Conservation (phyloP, 306 rosid species). For the Cucurbita pepo region DNA sequence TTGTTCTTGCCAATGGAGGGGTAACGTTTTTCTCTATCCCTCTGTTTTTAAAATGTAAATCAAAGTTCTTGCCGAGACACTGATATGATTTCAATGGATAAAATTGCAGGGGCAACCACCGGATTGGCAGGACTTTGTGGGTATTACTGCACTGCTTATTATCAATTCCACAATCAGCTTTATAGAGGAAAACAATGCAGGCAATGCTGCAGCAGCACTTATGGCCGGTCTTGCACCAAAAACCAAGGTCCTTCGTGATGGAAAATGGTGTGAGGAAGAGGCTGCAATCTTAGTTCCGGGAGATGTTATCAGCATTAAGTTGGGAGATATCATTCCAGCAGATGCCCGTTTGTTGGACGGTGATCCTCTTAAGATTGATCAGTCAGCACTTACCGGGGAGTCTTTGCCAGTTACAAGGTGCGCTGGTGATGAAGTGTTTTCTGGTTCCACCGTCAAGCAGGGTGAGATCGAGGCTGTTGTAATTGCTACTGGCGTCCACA, state of each 20-base stretch:
- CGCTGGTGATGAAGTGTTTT: conserved; percentile 64
- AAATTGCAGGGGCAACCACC: conserved; percentile 58
- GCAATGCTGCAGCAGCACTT: conserved; percentile 87
- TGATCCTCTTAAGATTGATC: conserved; percentile 71
- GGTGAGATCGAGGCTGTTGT: conserved; percentile 90
- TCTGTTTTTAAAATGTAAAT: neutral
- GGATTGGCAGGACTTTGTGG: conserved; percentile 82
- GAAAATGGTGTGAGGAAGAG: conserved; percentile 72
- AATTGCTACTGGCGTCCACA: conserved; percentile 85
- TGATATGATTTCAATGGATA: neutral
- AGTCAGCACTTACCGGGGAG: conserved; percentile 83
- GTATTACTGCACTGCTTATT: conserved; percentile 40
- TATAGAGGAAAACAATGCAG: conserved; percentile 86
- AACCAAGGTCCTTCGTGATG: conserved; percentile 82
- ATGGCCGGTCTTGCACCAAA: conserved; percentile 98
- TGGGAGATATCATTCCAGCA: conserved; percentile 80
- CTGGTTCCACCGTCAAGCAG: conserved; percentile 87
- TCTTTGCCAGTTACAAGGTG: conserved; percentile 46
- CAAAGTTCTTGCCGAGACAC: neutral
- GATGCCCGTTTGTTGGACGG: conserved; percentile 86
- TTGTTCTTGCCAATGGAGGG: conserved; percentile 85
- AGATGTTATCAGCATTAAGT: conserved; percentile 62
- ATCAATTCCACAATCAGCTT: conserved; percentile 84
- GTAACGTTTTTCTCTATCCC: conserved; percentile 16
- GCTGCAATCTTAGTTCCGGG: conserved; percentile 75